A percentile compares a stretch with the other conserved stretches of the same genome.
These are phyloP conservation scores for Monosporascus sp. DNA, from an alignment of 2,329 filamentous ascomycete species.

Conservation along the genomic window DNA sequence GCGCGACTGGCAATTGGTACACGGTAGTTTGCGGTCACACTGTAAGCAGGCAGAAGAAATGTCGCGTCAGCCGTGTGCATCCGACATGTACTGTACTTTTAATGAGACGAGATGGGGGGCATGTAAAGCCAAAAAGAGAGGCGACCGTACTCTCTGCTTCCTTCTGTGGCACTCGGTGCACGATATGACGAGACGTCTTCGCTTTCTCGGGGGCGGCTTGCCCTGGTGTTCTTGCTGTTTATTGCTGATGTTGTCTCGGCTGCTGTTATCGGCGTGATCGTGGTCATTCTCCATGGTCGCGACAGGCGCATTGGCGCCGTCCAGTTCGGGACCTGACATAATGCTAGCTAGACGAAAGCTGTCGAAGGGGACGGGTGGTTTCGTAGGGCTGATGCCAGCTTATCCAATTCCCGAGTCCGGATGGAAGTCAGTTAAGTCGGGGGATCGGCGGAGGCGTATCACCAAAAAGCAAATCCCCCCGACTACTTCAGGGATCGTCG, in stretches of 20 bases:
- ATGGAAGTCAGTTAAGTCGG: no score
- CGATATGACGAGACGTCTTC: slow-evolving; percentile 56
- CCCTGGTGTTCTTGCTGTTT: slow-evolving; percentile 6
- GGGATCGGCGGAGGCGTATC: no score
- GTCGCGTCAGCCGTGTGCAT: background rate
- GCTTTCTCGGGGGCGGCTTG: slow-evolving; percentile 45
- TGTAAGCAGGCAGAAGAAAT: slow-evolving; percentile 22
- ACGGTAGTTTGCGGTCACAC: slow-evolving; percentile 57
- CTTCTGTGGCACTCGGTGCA: slow-evolving; percentile 60
- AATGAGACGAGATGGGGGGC: background rate
- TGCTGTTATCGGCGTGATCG: slow-evolving; percentile 1
- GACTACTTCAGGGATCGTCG: no score
- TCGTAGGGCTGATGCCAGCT: background rate
- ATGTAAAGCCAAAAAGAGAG: background rate
- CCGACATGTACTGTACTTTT: slow-evolving; percentile 2
- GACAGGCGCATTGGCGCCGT: slow-evolving; percentile 11
- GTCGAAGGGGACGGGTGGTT: background rate
- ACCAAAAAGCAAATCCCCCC: no score
- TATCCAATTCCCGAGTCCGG: background rate
- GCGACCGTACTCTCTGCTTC: slow-evolving; percentile 49
- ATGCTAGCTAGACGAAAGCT: background rate
- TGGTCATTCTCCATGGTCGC: background rate
- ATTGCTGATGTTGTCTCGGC: background rate
- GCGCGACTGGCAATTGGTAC: slow-evolving; percentile 53
- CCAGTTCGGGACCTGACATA: slow-evolving; percentile 18